These are phyloP conservation scores for Globisporangium paddicum DNA, from an alignment of 352 stramenopile genomes.

Conservation along the genomic window DNA sequence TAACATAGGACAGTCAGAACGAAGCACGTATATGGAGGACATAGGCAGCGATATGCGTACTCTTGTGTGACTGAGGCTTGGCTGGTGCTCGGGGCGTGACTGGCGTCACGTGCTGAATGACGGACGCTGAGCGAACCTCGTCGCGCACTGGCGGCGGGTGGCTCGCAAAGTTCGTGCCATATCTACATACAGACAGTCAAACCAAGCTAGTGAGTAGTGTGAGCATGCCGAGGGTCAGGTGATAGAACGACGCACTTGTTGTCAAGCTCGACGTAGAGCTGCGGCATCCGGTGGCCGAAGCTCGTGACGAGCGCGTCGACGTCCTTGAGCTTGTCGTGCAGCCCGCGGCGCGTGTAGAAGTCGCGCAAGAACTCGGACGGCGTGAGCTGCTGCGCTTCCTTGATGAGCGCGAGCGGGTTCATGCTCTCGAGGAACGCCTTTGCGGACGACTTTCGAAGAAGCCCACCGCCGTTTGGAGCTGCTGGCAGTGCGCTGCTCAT, in stretches of 20 bases:
- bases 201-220: too few species aligned
- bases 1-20: not conserved
- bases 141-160: constrained; percentile 43
- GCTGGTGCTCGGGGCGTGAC: constrained; percentile 24
- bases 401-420: constrained; percentile 50
- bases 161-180: constrained; percentile 47
- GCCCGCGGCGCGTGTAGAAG: constrained; percentile 62
- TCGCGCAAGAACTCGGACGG: constrained; percentile 60
- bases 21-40: not conserved
- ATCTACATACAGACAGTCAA: constrained; percentile 25
- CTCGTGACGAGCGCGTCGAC: constrained; percentile 50
- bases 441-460: constrained; percentile 6
- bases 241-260: constrained; percentile 63
- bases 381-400: constrained; percentile 47
- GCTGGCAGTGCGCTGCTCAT: constrained; percentile 2
- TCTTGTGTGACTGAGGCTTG: constrained; percentile 64
- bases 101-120: constrained; percentile 7
- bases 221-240: too few species aligned
- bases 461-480: not conserved
- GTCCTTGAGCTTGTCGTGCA: constrained; percentile 65
- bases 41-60: constrained; percentile 20
- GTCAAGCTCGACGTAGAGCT: constrained; percentile 64
- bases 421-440: constrained; percentile 47
- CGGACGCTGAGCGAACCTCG: constrained; percentile 24
- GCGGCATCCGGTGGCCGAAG: constrained; percentile 47